These are phyloP conservation scores for Aspergillus proliferans DNA, from an alignment of 2,329 filamentous ascomycete species.

Conservation along the genomic window DNA sequence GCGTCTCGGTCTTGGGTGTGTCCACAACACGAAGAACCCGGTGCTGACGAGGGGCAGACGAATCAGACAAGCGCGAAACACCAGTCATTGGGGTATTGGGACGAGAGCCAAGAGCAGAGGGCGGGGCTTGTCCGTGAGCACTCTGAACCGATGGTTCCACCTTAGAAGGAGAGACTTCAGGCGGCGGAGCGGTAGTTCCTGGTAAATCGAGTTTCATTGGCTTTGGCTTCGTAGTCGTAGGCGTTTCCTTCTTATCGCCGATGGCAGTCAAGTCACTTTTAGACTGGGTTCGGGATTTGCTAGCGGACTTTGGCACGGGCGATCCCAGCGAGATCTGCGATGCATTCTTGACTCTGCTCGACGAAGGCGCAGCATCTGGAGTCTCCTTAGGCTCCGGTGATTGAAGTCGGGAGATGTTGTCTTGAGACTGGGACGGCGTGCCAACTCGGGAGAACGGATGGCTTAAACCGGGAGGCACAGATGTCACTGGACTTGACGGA, in stretches of 20 bases:
- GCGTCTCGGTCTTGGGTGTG: slow-evolving; percentile 48
- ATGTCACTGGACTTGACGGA: slow-evolving; percentile 25
- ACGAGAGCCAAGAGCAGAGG: slow-evolving; percentile 38
- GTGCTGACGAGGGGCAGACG: slow-evolving; percentile 35
- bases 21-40: slow-evolving; percentile 53
- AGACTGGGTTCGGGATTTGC: slow-evolving; percentile 19
- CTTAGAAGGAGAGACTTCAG: slow-evolving; percentile 17
- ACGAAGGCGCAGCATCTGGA: slow-evolving; percentile 13
- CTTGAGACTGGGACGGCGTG: slow-evolving; percentile 21
- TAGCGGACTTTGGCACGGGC: slow-evolving; percentile 30
- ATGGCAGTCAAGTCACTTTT: slow-evolving; percentile 14
- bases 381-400: slow-evolving; percentile 22
- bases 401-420: slow-evolving; percentile 17
- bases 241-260: slow-evolving; percentile 4
- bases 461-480: slow-evolving; percentile 25
- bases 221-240: slow-evolving; percentile 19
- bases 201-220: slow-evolving; percentile 31
- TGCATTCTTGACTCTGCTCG: slow-evolving; percentile 23
- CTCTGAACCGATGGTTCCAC: slow-evolving; percentile 16
- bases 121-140: slow-evolving; percentile 19
- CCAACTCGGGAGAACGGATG: slow-evolving; percentile 19
- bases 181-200: slow-evolving; percentile 10
- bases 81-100: slow-evolving; percentile 43
- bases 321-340: slow-evolving; percentile 38
- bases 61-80: slow-evolving; percentile 33